Percentiles rank a stretch among this genome's conserved stretches.
Evolutionary conservation across 192 early-diverging fungal species (phyloP).

Genomic region (Entophlyctis luteolus): DNA sequence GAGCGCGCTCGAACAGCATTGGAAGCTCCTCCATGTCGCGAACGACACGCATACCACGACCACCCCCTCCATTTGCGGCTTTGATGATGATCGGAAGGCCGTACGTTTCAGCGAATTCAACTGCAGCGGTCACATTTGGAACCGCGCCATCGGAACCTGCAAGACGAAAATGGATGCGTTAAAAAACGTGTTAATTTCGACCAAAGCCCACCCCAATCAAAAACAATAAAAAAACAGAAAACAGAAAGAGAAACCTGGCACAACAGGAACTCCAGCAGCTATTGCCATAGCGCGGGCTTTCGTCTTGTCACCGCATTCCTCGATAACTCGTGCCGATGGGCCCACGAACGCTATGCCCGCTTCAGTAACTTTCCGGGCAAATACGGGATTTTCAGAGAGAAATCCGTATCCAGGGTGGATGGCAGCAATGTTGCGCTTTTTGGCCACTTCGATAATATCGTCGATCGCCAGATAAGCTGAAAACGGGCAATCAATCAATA

Average conservation of each 20-base stretch:
- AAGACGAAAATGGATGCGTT: too few species aligned
- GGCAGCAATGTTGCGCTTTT: conserved; percentile 67
- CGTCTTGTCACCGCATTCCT: conserved; percentile 90
- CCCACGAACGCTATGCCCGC: conserved; percentile 92
- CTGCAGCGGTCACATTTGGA: conserved; percentile 57
- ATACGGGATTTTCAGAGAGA: conserved; percentile 87
- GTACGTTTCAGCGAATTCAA: conserved; percentile 70
- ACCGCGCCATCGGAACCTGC: conserved; percentile 73
- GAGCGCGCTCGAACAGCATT: conserved; percentile 76
- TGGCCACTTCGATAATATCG: conserved; percentile 84
- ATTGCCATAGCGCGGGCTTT: conserved; percentile 81
- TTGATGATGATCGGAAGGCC: conserved; percentile 96
- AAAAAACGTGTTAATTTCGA: too few species aligned
- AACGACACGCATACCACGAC: conserved; percentile 93
- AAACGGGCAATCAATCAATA: background rate
- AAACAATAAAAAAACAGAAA: too few species aligned
- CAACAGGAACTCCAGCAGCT: conserved; percentile 71
- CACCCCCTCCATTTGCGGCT: conserved; percentile 94
- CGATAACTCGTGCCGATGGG: conserved; percentile 78
- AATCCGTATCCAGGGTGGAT: conserved; percentile 98
- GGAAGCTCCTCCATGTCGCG: conserved; percentile 67
- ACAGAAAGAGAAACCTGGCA: conserved; percentile 68
- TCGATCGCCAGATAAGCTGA: conserved; percentile 87
- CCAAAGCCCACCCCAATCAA: too few species aligned
- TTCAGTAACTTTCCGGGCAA: conserved; percentile 82